Base-by-base conservation (phyloP, 176 grass and related monocot species). In the Hordeum vulgare region DNA sequence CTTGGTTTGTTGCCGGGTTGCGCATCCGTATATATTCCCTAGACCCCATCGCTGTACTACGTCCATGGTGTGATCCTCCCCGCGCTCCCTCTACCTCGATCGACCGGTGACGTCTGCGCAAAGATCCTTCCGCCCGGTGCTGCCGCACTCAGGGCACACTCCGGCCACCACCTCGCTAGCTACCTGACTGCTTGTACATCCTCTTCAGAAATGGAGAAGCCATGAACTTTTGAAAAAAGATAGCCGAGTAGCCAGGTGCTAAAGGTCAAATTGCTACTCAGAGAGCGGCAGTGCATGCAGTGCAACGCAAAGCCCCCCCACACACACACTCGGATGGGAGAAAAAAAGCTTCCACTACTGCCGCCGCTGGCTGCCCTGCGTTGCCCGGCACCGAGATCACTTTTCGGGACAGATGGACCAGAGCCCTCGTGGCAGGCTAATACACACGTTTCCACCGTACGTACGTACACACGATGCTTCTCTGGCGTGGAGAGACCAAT, bases 81-180 rank as follows among this genome's bases (percentile, higher is more conserved):
- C 17, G 13, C 8, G 33, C 31, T 4, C 31, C 10, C 25, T 77
- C 49, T 64, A 64, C 63, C 57, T 14, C n/a, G 39, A 51, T 18
- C 18, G 40, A 8, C 12, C 68, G 68, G 66, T 83, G 86, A 88
- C 80, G 80, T 83, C 80, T 8, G 9, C 64, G 10, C 71, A 31
- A 37, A 83, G 64, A 78, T 78, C 86, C 62, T 63, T 53, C 61
- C 27, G 20, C 71, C 9, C 20, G 27, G 15, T 31, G 11, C n/a
- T 40, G 23, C 37, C 66, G 21, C 31, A 10, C 17, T 35, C 64
- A 54, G 18, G 51, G 51, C 51, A 56, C 18, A 56, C 51, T 56
- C 20, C 20, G 51, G 51, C 51, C 51, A 56, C 51, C 18, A 56
- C 51, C 49, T 20, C 5, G 17, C 45, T 17, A 14, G 13, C 12